Conservation (phyloP, 1,284 basidiomycete species). For the Tilletiopsis washingtonensis region DNA sequence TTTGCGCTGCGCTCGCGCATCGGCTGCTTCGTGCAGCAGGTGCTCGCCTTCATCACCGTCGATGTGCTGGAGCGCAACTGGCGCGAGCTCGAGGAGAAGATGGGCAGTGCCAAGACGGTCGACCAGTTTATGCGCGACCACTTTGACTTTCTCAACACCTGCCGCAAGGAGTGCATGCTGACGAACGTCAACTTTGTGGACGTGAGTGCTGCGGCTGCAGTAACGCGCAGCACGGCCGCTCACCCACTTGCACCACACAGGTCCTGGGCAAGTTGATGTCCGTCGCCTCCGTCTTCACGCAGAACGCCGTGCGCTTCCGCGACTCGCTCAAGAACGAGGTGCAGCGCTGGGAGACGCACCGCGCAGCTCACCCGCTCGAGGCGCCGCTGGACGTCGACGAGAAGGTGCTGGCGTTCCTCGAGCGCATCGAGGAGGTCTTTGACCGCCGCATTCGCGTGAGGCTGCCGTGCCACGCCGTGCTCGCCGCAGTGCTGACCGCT, state of each 20-base stretch:
- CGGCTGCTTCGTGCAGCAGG: conserved; percentile 43
- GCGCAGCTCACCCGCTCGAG: too few relatives aligned
- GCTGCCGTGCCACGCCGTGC: neutral
- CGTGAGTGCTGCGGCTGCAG: conserved; percentile 9
- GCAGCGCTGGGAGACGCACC: too few relatives aligned
- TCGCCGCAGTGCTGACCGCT: neutral
- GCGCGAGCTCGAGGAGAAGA: conserved; percentile 32
- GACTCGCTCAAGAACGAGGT: conserved; percentile 16
- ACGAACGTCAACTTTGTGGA: conserved; percentile 38
- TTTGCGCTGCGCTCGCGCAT: conserved; percentile 41
- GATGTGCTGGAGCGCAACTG: conserved; percentile 46
- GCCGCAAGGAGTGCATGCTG: conserved; percentile 44
- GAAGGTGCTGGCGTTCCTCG: conserved; percentile 75
- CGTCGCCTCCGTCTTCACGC: conserved; percentile 31
- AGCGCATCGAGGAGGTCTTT: conserved; percentile 91
- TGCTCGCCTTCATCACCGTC: conserved; percentile 39
- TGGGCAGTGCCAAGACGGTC: conserved; percentile 37
- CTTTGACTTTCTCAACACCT: conserved; percentile 42
- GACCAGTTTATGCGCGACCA: conserved; percentile 46
- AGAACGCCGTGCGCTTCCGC: conserved; percentile 25
- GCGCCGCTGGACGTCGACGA: too few relatives aligned
- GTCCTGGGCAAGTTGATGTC: conserved; percentile 32
- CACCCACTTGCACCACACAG: conserved; percentile 2
- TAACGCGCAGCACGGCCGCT: too few relatives aligned
- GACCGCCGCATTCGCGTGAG: too few relatives aligned